Evolutionary conservation across 805 yeast species (phyloP), one percentile per base, ranked within the genome.

Genomic region (Ogataea saltuana): DNA sequence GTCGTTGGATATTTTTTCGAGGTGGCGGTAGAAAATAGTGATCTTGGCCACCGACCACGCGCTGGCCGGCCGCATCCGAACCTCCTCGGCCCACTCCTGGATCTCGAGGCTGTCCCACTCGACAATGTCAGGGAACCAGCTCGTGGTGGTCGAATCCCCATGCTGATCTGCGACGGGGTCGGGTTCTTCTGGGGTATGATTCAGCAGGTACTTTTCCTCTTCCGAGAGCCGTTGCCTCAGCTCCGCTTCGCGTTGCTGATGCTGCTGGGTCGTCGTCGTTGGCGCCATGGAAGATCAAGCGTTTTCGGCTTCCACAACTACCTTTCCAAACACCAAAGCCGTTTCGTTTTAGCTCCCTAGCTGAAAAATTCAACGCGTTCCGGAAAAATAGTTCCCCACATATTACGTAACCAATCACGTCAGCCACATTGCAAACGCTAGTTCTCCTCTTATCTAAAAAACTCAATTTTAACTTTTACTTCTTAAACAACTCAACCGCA

Each of bases 31-130:
- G 21, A 63, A 49, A 12, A 39, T 27, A 15, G 33, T 46, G 4
- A 60, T 56, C 9, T 44, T 41, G 3, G 37, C 44, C 12, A 59
- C 58, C 1, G 64, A 52, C 66, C 66, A 62, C 27, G 37, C 32
- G 7, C 58, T 51, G 4, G 53, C 61, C 12, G 61, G 63, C 31
- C 51, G 44, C 15, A 53, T 21, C 5, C 31, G 27, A 3, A 58
- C 49, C 21, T 46, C 47, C 1, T 56, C 55, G 6, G 11, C 22
- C 32, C 48, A 41, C 18, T 58, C 38, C 33, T 59, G 59, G 16
- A 59, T 39, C 18, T 51, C 60, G 19, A 58, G 51, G 22, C 54
- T 30, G 10, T 56, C 58, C 57, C 58, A 55, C 4, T 27, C 19
- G 6, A 30, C 26, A 4, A 53, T 29, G 25, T 48, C 41, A 1